phyloP scores from a whole-genome alignment of 345 rosid genomes.

The Reutealis trisperma region DNA sequence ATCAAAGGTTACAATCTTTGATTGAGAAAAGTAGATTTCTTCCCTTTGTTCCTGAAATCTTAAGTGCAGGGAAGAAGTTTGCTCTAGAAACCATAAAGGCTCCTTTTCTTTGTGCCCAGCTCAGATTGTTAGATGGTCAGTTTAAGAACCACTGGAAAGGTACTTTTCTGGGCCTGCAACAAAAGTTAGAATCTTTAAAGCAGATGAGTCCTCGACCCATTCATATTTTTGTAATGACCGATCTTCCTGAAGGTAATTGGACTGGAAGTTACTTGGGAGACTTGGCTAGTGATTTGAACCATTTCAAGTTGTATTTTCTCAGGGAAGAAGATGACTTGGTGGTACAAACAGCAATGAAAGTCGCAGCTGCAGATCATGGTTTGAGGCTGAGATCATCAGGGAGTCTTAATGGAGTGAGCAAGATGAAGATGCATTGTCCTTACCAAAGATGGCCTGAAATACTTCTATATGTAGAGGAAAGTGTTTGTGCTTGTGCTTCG shows the following conservation, averaged over 20 bases:
- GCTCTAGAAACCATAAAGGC: conserved; percentile 54
- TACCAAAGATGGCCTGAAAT: conserved; percentile 46
- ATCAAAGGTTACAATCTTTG: conserved; percentile 54
- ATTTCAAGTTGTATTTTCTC: conserved; percentile 58
- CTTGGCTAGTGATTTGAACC: conserved; percentile 51
- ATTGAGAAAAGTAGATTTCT: conserved; percentile 60
- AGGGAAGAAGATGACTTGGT: conserved; percentile 59
- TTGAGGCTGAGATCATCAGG: conserved; percentile 44
- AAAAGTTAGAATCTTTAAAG: conserved; percentile 62
- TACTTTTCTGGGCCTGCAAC: conserved; percentile 60
- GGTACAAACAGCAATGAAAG: conserved; percentile 43
- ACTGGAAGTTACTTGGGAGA: conserved; percentile 74
- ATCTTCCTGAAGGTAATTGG: conserved; percentile 88
- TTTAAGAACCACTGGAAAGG: conserved; percentile 86
- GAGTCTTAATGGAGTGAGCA: conserved; percentile 29
- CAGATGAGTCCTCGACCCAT: conserved; percentile 37
- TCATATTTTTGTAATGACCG: conserved; percentile 84
- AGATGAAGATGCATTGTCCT: conserved; percentile 46
- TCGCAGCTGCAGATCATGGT: conserved; percentile 52
- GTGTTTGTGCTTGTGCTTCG: conserved; percentile 92
- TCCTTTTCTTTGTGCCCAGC: conserved; percentile 87
- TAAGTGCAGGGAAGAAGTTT: conserved; percentile 59
- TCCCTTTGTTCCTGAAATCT: conserved; percentile 77
- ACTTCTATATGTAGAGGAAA: conserved; percentile 77
- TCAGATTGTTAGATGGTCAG: conserved; percentile 90